Evolutionary conservation across 2,329 filamentous ascomycete genomes (phyloP).

Genomic region (Blumeria hordei): DNA sequence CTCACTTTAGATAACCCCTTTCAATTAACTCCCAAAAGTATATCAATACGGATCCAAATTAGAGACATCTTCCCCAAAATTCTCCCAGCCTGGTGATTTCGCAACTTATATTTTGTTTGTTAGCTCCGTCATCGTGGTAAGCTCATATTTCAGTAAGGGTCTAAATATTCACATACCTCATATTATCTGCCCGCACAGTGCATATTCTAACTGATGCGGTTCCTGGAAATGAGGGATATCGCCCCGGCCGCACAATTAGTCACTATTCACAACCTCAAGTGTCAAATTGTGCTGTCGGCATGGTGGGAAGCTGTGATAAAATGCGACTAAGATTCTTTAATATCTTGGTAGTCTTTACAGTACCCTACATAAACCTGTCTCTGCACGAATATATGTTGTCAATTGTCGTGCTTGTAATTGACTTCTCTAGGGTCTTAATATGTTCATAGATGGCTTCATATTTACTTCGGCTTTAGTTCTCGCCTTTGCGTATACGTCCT

Average conservation of each 20-base stretch:
- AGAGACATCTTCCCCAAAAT: slow-evolving; percentile 35
- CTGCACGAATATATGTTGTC: neutral
- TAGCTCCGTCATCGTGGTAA: slow-evolving; percentile 36
- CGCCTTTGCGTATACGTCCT: slow-evolving; percentile 61
- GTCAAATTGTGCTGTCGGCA: slow-evolving; percentile 26
- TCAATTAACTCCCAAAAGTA: slow-evolving; percentile 19
- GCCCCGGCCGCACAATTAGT: slow-evolving; percentile 27
- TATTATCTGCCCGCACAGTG: slow-evolving; percentile 34
- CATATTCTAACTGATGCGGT: slow-evolving; percentile 27
- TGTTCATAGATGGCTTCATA: slow-evolving; percentile 24
- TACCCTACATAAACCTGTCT: slow-evolving; percentile 15
- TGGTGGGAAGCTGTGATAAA: slow-evolving; percentile 30
- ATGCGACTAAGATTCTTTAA: slow-evolving; percentile 19
- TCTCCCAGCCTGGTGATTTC: slow-evolving; percentile 38
- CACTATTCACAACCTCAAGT: slow-evolving; percentile 27
- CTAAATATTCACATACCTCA: slow-evolving; percentile 23
- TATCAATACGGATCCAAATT: slow-evolving; percentile 41
- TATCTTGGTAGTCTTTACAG: slow-evolving; percentile 16
- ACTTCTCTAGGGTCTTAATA: slow-evolving; percentile 22
- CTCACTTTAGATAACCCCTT: slow-evolving; percentile 2
- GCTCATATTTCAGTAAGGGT: slow-evolving; percentile 15
- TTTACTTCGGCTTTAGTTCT: slow-evolving; percentile 46
- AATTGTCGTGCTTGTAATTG: slow-evolving; percentile 5
- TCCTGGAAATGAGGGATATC: slow-evolving; percentile 36
- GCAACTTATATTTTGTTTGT: slow-evolving; percentile 42